These are phyloP conservation scores for Aspergillus coremiiformis DNA, from an alignment of 495 filamentous ascomycete species.

Conservation along the genomic window DNA sequence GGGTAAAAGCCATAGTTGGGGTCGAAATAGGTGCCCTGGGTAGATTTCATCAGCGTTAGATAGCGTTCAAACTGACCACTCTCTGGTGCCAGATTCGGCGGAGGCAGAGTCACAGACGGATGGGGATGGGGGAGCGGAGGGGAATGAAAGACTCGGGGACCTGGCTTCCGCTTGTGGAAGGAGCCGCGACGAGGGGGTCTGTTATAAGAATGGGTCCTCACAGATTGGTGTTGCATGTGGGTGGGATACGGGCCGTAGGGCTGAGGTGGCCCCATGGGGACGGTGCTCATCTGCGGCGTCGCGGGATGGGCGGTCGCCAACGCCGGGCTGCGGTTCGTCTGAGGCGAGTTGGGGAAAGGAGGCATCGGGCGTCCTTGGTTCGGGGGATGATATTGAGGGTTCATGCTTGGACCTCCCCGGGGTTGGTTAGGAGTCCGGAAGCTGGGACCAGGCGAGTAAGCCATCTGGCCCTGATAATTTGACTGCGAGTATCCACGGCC, in stretches of 20 bases:
- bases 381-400: conserved; percentile 52
- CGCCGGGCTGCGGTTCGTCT: conserved; percentile 64
- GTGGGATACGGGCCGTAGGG: conserved; percentile 52
- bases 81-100: conserved; percentile 57
- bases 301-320: conserved; percentile 58
- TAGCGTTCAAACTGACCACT: conserved; percentile 63
- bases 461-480: conserved; percentile 54
- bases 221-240: conserved; percentile 55
- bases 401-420: conserved; percentile 56
- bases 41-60: conserved; percentile 61
- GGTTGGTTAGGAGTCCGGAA: conserved; percentile 57
- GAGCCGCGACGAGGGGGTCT: conserved; percentile 23
- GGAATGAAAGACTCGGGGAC: conserved; percentile 14
- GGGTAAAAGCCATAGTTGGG: conserved; percentile 43
- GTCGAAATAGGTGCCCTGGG: conserved; percentile 41
- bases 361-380: conserved; percentile 49
- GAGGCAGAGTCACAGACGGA: conserved; percentile 26
- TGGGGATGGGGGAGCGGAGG: conserved; percentile 11
- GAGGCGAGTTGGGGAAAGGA: conserved; percentile 58
- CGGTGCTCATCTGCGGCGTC: conserved; percentile 60
- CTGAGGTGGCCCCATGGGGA: conserved; percentile 51
- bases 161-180: conserved; percentile 10
- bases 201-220: conserved; percentile 49
- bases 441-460: conserved; percentile 55
- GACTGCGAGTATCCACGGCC: conserved; percentile 59